Evolutionary conservation across 225 moss, liverwort and hornwort genomes (phyloP), one percentile per base, ranked within the genome.

Genomic region (Physcomitrium patens): DNA sequence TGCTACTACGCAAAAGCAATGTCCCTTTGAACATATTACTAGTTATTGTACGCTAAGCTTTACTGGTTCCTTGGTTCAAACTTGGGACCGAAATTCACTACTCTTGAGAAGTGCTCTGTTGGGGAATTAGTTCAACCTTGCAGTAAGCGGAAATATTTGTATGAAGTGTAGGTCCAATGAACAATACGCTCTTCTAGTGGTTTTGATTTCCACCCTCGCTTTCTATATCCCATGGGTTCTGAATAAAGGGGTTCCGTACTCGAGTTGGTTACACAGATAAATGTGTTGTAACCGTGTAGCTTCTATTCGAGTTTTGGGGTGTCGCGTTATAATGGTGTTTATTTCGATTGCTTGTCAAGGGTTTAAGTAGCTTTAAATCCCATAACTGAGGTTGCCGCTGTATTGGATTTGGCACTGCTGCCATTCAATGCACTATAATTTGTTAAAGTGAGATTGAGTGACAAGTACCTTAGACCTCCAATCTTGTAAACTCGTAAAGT

Each of bases 341-440:
- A 47, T 47, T 47, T 47, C 46, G 12, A 12, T 3, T 9, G 46
- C 46, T 47, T 0, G 46, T 9, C 3, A 12, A 3, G 9, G 46
- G 46, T 47, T 47, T 47, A 47, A 47, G 46, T 47, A 47, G 12
- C 12, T 47, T 12, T 47, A 9, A 47, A 47, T 47, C 46, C 46
- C 46, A 47, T 47, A 47, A 11, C 7, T 6, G 7, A 46, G 46
- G n/a, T n/a, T 11, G 46, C 46, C 8, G 46, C 11, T 7, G 73
- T 17, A 10, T 3, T 54, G 1, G 54, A 8, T 22, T 12, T 23
- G 46, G 47, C 13, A 12, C 20, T 56, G 42, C 13, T 61, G 41
- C 2, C 60, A 13, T 76, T 43, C 57, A 70, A 58, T 57, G 58
- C 26, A 45, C 44, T 24, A 43, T 44, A 10, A 59, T 58, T 26